Conservation (phyloP, 768 basidiomycete genomes). For the Rhizopogon vulgaris region DNA sequence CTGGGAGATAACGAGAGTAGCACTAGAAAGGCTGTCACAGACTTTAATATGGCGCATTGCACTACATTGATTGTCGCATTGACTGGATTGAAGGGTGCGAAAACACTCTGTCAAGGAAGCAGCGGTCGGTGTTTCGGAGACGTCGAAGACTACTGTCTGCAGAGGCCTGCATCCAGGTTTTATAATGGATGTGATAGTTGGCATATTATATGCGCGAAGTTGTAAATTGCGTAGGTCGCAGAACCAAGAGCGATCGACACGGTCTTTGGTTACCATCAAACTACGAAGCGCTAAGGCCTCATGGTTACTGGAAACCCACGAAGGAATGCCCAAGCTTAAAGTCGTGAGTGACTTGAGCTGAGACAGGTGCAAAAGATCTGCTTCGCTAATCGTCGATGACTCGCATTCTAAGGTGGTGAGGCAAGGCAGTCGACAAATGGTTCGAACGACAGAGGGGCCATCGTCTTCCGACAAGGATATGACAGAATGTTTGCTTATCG, state of each 20-base stretch:
- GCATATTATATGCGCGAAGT: not conserved
- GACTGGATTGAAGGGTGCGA: not conserved
- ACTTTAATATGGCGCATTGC: not conserved
- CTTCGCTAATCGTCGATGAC: not conserved
- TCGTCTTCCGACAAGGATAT: not conserved
- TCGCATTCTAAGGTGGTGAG: not conserved
- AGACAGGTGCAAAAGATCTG: not conserved
- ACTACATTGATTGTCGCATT: not conserved
- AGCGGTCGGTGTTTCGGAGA: not conserved
- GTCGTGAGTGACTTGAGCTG: not conserved
- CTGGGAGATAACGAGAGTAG: not conserved
- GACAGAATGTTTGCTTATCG: conserved; percentile 1
- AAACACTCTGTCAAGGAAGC: not conserved
- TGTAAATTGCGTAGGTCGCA: not conserved
- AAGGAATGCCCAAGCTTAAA: not conserved
- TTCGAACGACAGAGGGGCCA: not conserved
- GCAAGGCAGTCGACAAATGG: not conserved
- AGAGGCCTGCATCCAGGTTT: not conserved
- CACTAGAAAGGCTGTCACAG: not conserved
- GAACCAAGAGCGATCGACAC: not conserved
- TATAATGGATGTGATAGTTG: not conserved
- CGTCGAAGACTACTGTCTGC: not conserved
- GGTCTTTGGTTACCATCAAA: not conserved
- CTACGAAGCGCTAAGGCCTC: not conserved
- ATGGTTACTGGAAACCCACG: not conserved